Base-by-base conservation (phyloP, 129 eudicot genomes). In the Lactuca saligna region DNA sequence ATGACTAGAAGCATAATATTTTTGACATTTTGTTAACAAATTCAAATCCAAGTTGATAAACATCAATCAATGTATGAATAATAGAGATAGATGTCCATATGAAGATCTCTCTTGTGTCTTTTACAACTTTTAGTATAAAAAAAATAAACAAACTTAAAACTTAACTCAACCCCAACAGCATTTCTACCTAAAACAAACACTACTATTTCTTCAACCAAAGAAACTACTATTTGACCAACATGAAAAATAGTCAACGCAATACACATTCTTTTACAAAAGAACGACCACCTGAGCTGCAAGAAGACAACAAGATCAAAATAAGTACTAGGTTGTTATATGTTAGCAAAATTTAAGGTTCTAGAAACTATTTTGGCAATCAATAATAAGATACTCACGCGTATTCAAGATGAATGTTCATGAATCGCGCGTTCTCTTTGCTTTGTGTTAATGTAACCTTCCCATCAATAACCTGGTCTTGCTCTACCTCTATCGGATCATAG, bases 331-430 rank as follows among this genome's bases (percentile, higher is more conserved):
- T 60, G 32, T 16, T n/a, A 33, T 51, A 63, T 17, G 32, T 66
- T 49, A 46, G 41, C 33, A 60, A 31, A 33, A 10, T 31, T 37
- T 57, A 39, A 66, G 70, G 63, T 58, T 53, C 8, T 53, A 20
- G 12, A 65, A 49, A 59, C 34, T 66, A 59, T 57, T 57, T 51
- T 17, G 29, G 29, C 29, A 25, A 25, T 25, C 29, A 25, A 25
- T 25, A 25, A 68, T 15, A n/a, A 50, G 59, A 11, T 51, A 84
- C 98, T 88, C 60, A 92, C 98, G 85, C 70, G 67, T 92, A 92
- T 79, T 92, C 91, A 35, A 92, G 86, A 70, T 79, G 96, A 63
- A 92, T 89, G 75, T 88, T 92, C 96, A 92, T 86, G 75, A 92
- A 92, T 57, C 98, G 89, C 25, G 85, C 69, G 17, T 92, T 92